These are phyloP conservation scores for Trypanosoma cruzi DNA, from an alignment of 208 protist species.

Conservation along the genomic window DNA sequence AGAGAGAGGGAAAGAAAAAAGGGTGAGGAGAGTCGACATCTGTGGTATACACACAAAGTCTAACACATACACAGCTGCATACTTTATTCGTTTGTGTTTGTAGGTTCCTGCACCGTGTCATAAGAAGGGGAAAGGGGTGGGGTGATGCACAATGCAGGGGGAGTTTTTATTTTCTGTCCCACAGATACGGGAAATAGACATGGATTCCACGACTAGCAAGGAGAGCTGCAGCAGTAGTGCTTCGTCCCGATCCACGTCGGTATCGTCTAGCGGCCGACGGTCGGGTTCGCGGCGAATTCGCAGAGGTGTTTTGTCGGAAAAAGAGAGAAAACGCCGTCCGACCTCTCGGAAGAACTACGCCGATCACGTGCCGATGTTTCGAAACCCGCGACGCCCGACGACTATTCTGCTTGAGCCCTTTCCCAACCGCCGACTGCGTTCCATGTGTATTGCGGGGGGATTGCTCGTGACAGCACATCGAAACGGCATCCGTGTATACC, in stretches of 20 bases:
- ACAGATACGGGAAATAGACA: neutral
- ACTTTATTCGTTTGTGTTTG: too few species aligned
- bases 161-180: neutral
- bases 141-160: slow-evolving; percentile 6
- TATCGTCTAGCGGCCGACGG: neutral
- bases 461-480: slow-evolving; percentile 47
- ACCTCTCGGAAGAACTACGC: slow-evolving; percentile 19
- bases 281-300: slow-evolving; percentile 1
- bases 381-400: slow-evolving; percentile 17
- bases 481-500: slow-evolving; percentile 48
- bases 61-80: too few species aligned
- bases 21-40: too few species aligned
- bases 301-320: neutral
- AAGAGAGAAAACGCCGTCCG: neutral
- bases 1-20: too few species aligned
- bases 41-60: too few species aligned
- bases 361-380: slow-evolving; percentile 33
- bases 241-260: neutral
- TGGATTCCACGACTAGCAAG: neutral
- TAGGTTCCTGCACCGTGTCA: neutral
- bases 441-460: slow-evolving; percentile 34
- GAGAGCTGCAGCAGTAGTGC: neutral
- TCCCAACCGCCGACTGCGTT: slow-evolving; percentile 39
- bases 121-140: too few species aligned
- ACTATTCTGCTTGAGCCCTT: slow-evolving; percentile 49